Evolutionary conservation across 2,329 filamentous ascomycete genomes (phyloP).

Genomic region (Calonectria multiphialidica): DNA sequence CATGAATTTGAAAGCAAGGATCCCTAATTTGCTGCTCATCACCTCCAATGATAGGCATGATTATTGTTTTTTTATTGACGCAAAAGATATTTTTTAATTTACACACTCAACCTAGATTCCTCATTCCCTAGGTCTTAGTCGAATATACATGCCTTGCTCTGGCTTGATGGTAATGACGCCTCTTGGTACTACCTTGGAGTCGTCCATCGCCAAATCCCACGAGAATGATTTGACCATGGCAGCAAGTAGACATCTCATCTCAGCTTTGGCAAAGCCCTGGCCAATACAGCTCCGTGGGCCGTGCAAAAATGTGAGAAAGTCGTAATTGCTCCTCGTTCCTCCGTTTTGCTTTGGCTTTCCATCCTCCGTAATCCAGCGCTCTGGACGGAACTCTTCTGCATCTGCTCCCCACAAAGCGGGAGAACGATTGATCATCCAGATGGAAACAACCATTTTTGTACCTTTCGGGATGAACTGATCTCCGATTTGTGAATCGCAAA

Average conservation of each 20-base stretch:
- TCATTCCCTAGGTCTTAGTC: constrained; percentile 48
- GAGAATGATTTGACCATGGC: constrained; percentile 74
- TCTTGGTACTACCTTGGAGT: constrained; percentile 69
- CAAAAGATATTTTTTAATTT: neutral
- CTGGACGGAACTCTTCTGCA: constrained; percentile 75
- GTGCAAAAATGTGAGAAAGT: constrained; percentile 83
- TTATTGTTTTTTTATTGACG: too few species aligned
- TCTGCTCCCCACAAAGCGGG: constrained; percentile 75
- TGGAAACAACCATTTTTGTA: constrained; percentile 70
- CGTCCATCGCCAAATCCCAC: constrained; percentile 67
- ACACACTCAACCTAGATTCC: too few species aligned
- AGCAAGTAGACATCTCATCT: constrained; percentile 80
- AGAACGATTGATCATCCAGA: constrained; percentile 72
- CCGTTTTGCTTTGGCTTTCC: constrained; percentile 71
- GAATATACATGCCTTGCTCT: constrained; percentile 72
- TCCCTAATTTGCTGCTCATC: too few species aligned
- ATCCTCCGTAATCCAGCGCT: constrained; percentile 70
- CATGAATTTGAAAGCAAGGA: too few species aligned
- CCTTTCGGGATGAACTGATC: constrained; percentile 73
- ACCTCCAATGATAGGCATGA: too few species aligned
- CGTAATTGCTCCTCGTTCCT: constrained; percentile 76
- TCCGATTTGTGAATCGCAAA: constrained; percentile 66
- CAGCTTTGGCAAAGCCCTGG: constrained; percentile 77
- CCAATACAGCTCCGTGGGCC: constrained; percentile 88
- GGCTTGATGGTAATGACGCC: constrained; percentile 76